A percentile compares a stretch with the other conserved stretches of the same genome.
These are phyloP conservation scores for Pseudohalonectria lignicola DNA, from an alignment of 2,329 filamentous ascomycete species.

Conservation along the genomic window DNA sequence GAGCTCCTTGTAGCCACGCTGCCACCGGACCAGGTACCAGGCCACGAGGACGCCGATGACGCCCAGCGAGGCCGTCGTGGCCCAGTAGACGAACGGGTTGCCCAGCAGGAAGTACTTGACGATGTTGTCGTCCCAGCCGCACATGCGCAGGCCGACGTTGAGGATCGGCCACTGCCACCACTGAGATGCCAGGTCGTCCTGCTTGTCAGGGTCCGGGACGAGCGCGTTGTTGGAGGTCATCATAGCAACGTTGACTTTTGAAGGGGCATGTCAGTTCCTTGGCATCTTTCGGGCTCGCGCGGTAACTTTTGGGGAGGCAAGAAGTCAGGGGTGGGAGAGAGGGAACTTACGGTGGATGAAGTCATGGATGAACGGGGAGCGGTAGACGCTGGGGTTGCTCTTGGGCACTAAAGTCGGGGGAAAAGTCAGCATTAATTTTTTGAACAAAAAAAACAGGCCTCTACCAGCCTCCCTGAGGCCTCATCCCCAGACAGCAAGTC, in stretches of 20 bases:
- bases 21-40: constrained; percentile 92
- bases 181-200: constrained; percentile 90
- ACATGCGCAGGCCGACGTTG: constrained; percentile 94
- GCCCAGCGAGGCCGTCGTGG: constrained; percentile 68
- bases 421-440: constrained; percentile 1
- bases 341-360: constrained; percentile 59
- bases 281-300: no score
- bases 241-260: constrained; percentile 81
- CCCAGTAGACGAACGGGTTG: constrained; percentile 95
- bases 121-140: constrained; percentile 89
- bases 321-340: background rate
- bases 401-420: constrained; percentile 85
- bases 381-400: constrained; percentile 83
- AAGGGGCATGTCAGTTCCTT: no score
- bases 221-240: constrained; percentile 99
- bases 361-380: constrained; percentile 93
- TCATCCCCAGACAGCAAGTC: no score
- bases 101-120: constrained; percentile 98
- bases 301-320: no score
- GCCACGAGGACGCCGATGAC: constrained; percentile 60
- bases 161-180: constrained; percentile 99
- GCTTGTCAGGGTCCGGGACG: constrained; percentile 95
- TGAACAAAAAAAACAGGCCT: constrained; percentile 19
- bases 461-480: no score
- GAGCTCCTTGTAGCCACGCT: constrained; percentile 83